phyloP scores from a whole-genome alignment of 805 yeast genomes.

The Lipomyces yamadae region DNA sequence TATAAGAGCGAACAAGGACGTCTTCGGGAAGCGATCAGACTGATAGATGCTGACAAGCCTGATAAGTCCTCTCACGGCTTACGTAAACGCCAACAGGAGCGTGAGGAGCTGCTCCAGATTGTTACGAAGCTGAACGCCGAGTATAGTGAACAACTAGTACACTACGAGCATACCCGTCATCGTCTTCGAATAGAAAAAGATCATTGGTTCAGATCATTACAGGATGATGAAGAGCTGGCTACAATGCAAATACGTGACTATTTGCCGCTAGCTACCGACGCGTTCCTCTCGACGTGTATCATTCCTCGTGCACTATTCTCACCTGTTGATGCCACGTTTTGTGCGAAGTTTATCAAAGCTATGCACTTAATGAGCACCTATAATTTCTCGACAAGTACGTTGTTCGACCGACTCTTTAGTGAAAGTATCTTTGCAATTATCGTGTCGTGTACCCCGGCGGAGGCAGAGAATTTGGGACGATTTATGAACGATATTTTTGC shows the following conservation, averaged over 20 bases:
- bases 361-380: slow-evolving; percentile 52
- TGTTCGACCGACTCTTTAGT: slow-evolving; percentile 52
- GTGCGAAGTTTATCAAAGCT: slow-evolving; percentile 63
- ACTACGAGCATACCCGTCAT: slow-evolving; percentile 45
- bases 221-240: background rate
- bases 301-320: slow-evolving; percentile 80
- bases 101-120: slow-evolving; percentile 18
- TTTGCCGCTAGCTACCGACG: slow-evolving; percentile 31
- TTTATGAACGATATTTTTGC: slow-evolving; percentile 64
- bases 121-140: slow-evolving; percentile 45
- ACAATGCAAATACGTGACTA: slow-evolving; percentile 10
- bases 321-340: slow-evolving; percentile 77
- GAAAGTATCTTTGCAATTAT: slow-evolving; percentile 60
- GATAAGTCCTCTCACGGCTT: slow-evolving; percentile 11
- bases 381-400: slow-evolving; percentile 49
- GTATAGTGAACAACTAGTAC: slow-evolving; percentile 52
- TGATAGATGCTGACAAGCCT: slow-evolving; percentile 15
- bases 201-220: slow-evolving; percentile 42
- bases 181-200: slow-evolving; percentile 44
- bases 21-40: slow-evolving; percentile 44
- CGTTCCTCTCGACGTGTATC: slow-evolving; percentile 65
- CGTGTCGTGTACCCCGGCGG: slow-evolving; percentile 71
- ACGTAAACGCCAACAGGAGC: slow-evolving; percentile 15
- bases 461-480: slow-evolving; percentile 81
- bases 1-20: slow-evolving; percentile 57